Evolutionary conservation across 306 rosid genomes (phyloP).

Genomic region (Arachis stenosperma): DNA sequence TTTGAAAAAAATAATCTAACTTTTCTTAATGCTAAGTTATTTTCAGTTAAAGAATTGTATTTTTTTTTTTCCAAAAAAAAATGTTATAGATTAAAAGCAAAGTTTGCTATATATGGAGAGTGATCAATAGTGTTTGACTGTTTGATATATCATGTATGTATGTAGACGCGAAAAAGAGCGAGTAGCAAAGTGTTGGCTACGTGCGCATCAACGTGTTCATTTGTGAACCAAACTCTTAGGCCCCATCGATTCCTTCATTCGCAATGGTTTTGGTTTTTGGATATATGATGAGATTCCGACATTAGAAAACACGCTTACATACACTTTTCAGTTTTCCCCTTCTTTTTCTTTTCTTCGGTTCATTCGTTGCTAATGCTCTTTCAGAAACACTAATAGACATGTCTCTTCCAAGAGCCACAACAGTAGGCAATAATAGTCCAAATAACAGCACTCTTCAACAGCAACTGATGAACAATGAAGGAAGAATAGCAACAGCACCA

Average conservation of each 20-base stretch:
- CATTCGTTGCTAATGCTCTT: not conserved
- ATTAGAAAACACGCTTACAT: not conserved
- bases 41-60: too few relatives aligned
- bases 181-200: constrained; percentile 46
- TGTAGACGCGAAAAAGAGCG: not conserved
- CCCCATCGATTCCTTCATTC: constrained; percentile 10
- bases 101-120: too few relatives aligned
- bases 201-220: constrained; percentile 64
- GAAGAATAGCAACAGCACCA: not conserved
- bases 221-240: constrained; percentile 52
- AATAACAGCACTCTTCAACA: constrained; percentile 18
- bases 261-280: not conserved
- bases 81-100: too few relatives aligned
- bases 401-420: constrained; percentile 35
- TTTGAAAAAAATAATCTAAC: too few relatives aligned
- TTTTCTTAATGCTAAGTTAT: too few relatives aligned
- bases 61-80: too few relatives aligned
- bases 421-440: not conserved
- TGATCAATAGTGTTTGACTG: too few relatives aligned
- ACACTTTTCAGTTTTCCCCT: not conserved
- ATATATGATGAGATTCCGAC: not conserved
- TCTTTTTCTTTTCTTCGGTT: too few relatives aligned
- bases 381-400: not conserved
- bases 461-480: constrained; percentile 24
- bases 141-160: not conserved